These are phyloP conservation scores for Bretschneidera sinensis DNA, from an alignment of 345 rosid genomes.

Conservation along the genomic window DNA sequence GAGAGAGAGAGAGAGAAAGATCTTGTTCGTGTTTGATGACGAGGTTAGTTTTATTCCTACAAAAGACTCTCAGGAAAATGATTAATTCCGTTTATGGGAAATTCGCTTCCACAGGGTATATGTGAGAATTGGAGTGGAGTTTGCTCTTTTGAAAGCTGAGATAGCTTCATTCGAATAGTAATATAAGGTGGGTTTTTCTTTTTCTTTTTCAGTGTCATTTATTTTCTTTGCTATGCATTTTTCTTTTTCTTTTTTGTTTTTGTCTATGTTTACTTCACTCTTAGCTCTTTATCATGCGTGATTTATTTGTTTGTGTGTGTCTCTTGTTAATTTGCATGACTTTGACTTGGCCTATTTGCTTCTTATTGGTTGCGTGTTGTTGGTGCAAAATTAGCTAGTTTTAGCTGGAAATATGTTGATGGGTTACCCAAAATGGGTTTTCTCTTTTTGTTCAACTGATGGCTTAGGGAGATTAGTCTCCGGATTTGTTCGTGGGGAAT, in stretches of 20 bases:
- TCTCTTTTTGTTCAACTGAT: neutral
- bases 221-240: neutral
- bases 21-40: no score
- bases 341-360: conserved; percentile 20
- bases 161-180: conserved; percentile 2
- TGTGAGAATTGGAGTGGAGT: neutral
- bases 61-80: neutral
- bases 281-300: neutral
- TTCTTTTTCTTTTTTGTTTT: neutral
- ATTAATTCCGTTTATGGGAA: conserved; percentile 10
- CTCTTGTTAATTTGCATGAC: conserved; percentile 11
- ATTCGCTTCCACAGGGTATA: conserved; percentile 6
- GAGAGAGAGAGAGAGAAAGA: no score
- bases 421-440: conserved; percentile 6
- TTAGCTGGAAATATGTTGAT: conserved; percentile 12
- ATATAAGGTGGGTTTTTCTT: conserved; percentile 17
- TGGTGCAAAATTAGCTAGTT: conserved; percentile 5
- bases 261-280: neutral
- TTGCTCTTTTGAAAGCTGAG: neutral
- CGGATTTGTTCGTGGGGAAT: conserved; percentile 7
- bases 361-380: conserved; percentile 9
- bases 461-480: neutral
- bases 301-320: no score
- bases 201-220: conserved; percentile 5
- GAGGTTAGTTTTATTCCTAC: neutral